A percentile compares a stretch with the other conserved stretches of the same genome.
Evolutionary conservation across 2,329 filamentous ascomycete genomes (phyloP).

Genomic region (Aspergillus sp.): DNA sequence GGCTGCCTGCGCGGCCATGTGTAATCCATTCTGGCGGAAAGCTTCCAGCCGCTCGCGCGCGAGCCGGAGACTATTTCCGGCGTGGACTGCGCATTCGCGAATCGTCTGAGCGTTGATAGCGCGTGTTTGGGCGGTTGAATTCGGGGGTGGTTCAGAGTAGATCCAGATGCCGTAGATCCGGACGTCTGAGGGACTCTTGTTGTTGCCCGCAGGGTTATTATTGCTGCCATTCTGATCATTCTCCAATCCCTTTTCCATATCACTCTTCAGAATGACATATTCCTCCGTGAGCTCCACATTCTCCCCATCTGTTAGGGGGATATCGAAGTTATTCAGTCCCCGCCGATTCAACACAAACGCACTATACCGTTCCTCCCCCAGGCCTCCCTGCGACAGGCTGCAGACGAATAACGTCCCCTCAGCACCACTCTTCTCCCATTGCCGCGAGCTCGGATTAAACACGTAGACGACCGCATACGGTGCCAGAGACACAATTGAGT

Average conservation of each 20-base stretch:
- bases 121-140: constrained; percentile 46
- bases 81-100: constrained; percentile 46
- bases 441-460: constrained; percentile 55
- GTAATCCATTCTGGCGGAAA: constrained; percentile 24
- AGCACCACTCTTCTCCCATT: constrained; percentile 78
- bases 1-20: constrained; percentile 23
- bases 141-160: constrained; percentile 51
- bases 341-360: constrained; percentile 68
- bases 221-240: constrained; percentile 12
- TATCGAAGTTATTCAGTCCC: constrained; percentile 60
- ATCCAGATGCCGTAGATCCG: constrained; percentile 57
- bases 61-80: constrained; percentile 41
- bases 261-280: constrained; percentile 51
- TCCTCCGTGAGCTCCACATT: constrained; percentile 59
- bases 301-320: constrained; percentile 50
- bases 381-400: constrained; percentile 43
- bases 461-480: constrained; percentile 81
- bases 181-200: constrained; percentile 12
- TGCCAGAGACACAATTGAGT: constrained; percentile 67
- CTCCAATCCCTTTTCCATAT: constrained; percentile 21
- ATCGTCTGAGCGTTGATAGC: constrained; percentile 48
- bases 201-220: constrained; percentile 11
- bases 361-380: constrained; percentile 42
- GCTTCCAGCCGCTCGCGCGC: constrained; percentile 34
- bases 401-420: constrained; percentile 89